Evolutionary conservation across 495 filamentous ascomycete genomes (phyloP).

Genomic region (Paragyromitra xinjiangensis): DNA sequence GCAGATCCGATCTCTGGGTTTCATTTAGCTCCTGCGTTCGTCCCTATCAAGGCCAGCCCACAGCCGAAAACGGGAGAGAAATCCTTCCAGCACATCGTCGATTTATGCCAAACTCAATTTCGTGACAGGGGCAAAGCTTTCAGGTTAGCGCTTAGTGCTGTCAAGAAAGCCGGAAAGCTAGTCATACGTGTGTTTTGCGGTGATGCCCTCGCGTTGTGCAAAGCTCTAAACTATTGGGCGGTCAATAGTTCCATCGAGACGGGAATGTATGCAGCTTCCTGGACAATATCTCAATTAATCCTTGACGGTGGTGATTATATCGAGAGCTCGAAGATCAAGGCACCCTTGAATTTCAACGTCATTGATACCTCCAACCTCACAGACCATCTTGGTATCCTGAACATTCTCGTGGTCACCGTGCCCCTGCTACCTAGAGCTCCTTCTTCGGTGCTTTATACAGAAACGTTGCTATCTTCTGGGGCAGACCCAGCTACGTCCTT

Average conservation of each 20-base stretch:
- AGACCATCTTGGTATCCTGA: conserved; percentile 64
- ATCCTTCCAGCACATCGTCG: conserved; percentile 26
- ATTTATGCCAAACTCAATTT: conserved; percentile 56
- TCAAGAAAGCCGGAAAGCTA: conserved; percentile 44
- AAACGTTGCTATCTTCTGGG: conserved; percentile 56
- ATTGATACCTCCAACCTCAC: conserved; percentile 68
- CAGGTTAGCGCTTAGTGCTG: conserved; percentile 21
- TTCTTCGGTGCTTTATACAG: conserved; percentile 63
- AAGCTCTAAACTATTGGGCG: conserved; percentile 60
- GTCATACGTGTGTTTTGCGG: conserved; percentile 61
- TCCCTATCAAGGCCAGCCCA: conserved; percentile 18
- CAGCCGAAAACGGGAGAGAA: conserved; percentile 2
- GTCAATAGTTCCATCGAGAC: conserved; percentile 47
- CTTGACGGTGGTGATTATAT: conserved; percentile 61
- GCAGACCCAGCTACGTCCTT: conserved; percentile 44
- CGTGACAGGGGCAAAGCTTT: conserved; percentile 57
- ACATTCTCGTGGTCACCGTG: conserved; percentile 62
- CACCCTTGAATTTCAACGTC: conserved; percentile 64
- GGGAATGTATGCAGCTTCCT: conserved; percentile 56
- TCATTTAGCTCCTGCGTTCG: conserved; percentile 54
- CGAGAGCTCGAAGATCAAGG: conserved; percentile 41
- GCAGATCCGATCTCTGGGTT: conserved; percentile 63
- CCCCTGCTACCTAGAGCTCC: conserved; percentile 61
- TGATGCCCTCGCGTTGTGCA: conserved; percentile 63
- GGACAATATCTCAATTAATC: conserved; percentile 55